These are phyloP conservation scores for Thraustochytrium striatum DNA, from an alignment of 352 stramenopile species.

Conservation along the genomic window DNA sequence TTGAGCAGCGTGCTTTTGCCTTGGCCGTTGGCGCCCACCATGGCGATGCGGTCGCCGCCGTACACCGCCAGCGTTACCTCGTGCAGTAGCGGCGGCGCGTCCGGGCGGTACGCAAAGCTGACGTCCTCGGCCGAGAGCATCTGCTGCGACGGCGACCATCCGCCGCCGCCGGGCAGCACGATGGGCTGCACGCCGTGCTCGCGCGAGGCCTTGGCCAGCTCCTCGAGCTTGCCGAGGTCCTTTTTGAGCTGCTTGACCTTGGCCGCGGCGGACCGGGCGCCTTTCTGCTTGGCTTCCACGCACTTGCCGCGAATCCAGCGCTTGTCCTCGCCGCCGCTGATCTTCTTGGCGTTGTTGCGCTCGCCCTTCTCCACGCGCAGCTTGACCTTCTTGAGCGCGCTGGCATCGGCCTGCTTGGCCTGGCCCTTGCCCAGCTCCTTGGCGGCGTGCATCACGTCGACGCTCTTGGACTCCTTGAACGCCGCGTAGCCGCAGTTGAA, in stretches of 20 bases:
- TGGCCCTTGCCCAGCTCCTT: constrained; percentile 22
- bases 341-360: constrained; percentile 51
- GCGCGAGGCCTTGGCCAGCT: constrained; percentile 5
- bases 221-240: constrained; percentile 49
- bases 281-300: constrained; percentile 60
- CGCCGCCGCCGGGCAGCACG: neutral
- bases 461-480: constrained; percentile 48
- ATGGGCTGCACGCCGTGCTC: neutral
- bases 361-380: constrained; percentile 48
- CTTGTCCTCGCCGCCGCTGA: constrained; percentile 50
- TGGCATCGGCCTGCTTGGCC: constrained; percentile 41
- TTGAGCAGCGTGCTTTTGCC: constrained; percentile 98
- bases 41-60: constrained; percentile 84
- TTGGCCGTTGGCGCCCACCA: constrained; percentile 90
- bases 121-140: constrained; percentile 30
- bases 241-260: constrained; percentile 55
- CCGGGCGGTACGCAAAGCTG: constrained; percentile 9
- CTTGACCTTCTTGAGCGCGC: constrained; percentile 53
- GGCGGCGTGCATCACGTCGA: constrained; percentile 38
- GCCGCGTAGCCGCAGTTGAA: constrained; percentile 55
- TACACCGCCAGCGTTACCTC: constrained; percentile 79
- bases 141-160: neutral
- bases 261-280: constrained; percentile 52
- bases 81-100: constrained; percentile 62
- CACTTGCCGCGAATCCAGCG: constrained; percentile 56